These are phyloP conservation scores for Candolleomyces eurysporus DNA, from an alignment of 768 basidiomycete genomes.

Conservation along the genomic window DNA sequence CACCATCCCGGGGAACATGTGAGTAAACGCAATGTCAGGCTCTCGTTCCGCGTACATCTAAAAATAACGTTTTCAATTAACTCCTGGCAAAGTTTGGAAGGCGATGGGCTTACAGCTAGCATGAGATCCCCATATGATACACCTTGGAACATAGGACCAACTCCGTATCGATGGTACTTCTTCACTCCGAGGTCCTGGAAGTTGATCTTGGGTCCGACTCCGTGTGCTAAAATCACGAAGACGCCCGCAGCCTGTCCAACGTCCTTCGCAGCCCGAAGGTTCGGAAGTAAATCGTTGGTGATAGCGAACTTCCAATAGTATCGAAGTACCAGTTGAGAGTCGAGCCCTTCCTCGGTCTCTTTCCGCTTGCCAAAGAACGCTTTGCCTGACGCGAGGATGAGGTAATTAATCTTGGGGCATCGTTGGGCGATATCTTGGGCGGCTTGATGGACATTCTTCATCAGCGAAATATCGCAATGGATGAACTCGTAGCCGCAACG, in stretches of 20 bases:
- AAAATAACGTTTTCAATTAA: not conserved
- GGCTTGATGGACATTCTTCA: conserved; percentile 35
- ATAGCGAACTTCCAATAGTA: conserved; percentile 42
- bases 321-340: conserved; percentile 34
- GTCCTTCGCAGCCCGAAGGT: conserved; percentile 32
- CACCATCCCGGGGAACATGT: conserved; percentile 41
- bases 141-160: conserved; percentile 22
- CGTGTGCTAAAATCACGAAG: conserved; percentile 32
- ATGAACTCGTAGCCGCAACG: conserved; percentile 33
- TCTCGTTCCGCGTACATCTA: conserved; percentile 33
- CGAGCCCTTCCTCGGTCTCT: conserved; percentile 43
- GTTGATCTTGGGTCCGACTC: conserved; percentile 25
- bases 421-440: conserved; percentile 26
- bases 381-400: conserved; percentile 25
- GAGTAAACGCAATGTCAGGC: conserved; percentile 41
- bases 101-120: conserved; percentile 23
- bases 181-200: conserved; percentile 38
- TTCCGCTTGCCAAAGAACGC: conserved; percentile 21
- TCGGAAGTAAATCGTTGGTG: conserved; percentile 35
- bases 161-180: conserved; percentile 25
- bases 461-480: conserved; percentile 38
- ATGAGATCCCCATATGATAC: conserved; percentile 37
- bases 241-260: conserved; percentile 39
- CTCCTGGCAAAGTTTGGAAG: not conserved
- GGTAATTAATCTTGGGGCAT: conserved; percentile 40